Base-by-base conservation (phyloP, 2,329 filamentous ascomycete species). In the Penicillium sp. region DNA sequence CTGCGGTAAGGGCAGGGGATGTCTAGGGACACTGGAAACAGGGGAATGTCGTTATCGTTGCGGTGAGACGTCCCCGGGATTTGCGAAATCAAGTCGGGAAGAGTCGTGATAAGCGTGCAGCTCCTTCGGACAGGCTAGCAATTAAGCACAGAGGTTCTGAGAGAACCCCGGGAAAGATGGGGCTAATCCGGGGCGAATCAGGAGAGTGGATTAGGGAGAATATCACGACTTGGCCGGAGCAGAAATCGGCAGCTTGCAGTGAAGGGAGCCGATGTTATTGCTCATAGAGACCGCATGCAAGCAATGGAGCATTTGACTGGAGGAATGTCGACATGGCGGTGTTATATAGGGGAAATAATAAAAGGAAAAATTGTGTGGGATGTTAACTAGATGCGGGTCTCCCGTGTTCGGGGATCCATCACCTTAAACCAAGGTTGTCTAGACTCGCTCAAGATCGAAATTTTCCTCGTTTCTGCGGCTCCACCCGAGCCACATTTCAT, bases 261-360 rank as follows among this genome's bases (percentile, higher is more conserved):
- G 31, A 50, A 24, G 47, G 39, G 39, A 56, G 57, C 61, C 60
- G 50, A 42, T 64, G 59, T 64, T 66, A 66, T 50, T 59, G 65
- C 54, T 61, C 56, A 56, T 31, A 19, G 14, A 49, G 44, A 58
- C 55, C 55, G 64, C 64, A 64, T 67, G 65, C 53, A 57, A 61
- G 42, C 57, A 49, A 57, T 29, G 26, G 42, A 55, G 59, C 57
- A 61, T 66, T 57, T 67, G 43, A 65, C 58, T 67, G 65, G 65
- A 67, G 55, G 62, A 58, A 11, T 13, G 19, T 8, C 21, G 46
- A 21, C 46, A 31, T 33, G 27, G 29, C 37, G 37, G 19, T 42
- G 39, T 31, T 11, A 9, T 14, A 45, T 43, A 13, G 44, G 44
- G 21, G 22, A 35, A 52, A 29, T 33, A 43, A 52, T 31, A 52